A percentile compares a stretch with the other conserved stretches of the same genome.
phyloP scores from a whole-genome alignment of 305 asterid species.

The Solanum aculeatissimum region DNA sequence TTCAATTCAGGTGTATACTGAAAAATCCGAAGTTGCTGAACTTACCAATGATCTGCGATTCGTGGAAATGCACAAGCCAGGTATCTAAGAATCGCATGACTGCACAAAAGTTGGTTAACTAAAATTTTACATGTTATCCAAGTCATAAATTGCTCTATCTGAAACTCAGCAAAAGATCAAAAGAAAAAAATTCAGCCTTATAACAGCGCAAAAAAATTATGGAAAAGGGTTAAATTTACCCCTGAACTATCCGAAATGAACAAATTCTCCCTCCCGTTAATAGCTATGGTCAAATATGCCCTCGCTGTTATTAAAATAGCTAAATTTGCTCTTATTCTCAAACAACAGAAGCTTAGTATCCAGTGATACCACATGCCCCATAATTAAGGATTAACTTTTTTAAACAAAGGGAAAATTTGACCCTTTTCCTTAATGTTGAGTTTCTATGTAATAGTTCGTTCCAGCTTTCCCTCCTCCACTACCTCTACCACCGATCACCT shows the following conservation, averaged over 20 bases:
- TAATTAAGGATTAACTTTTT: too few species aligned
- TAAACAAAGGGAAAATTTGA: background rate
- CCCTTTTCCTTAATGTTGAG: background rate
- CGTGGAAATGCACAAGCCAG: conserved; percentile 63
- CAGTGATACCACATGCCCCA: background rate
- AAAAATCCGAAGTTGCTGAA: background rate
- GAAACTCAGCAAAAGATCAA: background rate
- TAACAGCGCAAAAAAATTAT: background rate
- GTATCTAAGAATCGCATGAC: conserved; percentile 70
- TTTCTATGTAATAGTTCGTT: too few species aligned
- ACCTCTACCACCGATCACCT: background rate
- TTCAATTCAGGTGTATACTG: background rate
- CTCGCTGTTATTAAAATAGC: background rate
- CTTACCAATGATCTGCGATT: conserved; percentile 93
- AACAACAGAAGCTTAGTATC: background rate
- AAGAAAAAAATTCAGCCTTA: background rate
- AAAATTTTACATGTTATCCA: background rate
- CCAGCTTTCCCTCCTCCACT: background rate
- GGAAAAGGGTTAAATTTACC: background rate
- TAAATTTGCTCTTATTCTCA: background rate
- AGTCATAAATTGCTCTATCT: background rate
- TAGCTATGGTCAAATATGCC: background rate
- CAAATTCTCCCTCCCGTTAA: background rate
- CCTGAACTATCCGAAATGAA: background rate
- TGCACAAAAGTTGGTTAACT: conserved; percentile 16